Base-by-base conservation (phyloP, 257 asterid genomes). In the Ophiorrhiza pumila region DNA sequence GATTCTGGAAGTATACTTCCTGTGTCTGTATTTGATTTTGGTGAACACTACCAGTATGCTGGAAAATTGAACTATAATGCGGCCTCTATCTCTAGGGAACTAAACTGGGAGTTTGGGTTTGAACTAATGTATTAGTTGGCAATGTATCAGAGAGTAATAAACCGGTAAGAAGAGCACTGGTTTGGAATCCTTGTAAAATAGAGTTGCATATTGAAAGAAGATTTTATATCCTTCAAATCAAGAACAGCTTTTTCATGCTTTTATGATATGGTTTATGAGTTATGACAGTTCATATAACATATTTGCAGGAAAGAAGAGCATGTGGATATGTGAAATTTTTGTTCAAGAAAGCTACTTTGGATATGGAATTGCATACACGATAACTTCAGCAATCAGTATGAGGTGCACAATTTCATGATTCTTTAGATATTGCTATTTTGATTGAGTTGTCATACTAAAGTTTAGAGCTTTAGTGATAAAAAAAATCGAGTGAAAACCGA, bases 381-480 rank as follows among this genome's bases (percentile, higher is more conserved):
- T 87, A 68, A 87, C 90, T 13, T 34, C 93, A 60, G 90, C 87
- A 65, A 85, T 85, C 71, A 85, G 90, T 73, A 82, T 87, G 81
- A 82, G 90, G 93, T 87, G 74, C 76, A 61, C 4, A 1, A 25
- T 65, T 68, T 65, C 18, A 32, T 41, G 12, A 22, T 13, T 62
- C 56, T 32, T 64, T 13, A 18, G 12, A 3, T 27, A 34, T 25
- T 37, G 47, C 49, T 15, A 2, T 20, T 61, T 61, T 34, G 11
- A 14, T 27, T 0, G 5, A 35, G 15, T 27, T 53, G 13, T 39
- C 17, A 22, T 65, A n/a, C 18, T 25, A 32, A 65, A 65, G 41
- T 56, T 53, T 57, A 18, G 18, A 37, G 39, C 32, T 37, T 6
- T 55, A 39, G 14, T 55, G 65, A 41, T 20, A 25, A 42, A 53